These are phyloP conservation scores for Eutrema heterophyllum DNA, from an alignment of 345 rosid species.

Conservation along the genomic window DNA sequence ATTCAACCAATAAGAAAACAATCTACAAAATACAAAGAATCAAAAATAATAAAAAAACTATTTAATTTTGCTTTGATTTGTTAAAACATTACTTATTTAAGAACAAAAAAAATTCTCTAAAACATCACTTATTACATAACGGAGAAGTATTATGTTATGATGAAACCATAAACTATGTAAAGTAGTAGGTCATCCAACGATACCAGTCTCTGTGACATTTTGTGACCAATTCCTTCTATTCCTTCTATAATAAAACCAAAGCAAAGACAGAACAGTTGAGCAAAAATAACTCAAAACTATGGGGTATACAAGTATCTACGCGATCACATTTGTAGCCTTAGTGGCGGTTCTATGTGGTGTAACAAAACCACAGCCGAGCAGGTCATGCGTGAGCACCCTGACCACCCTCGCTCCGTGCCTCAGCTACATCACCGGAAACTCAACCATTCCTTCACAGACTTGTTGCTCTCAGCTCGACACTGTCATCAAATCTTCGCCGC, in stretches of 20 bases:
- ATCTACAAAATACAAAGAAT: no score
- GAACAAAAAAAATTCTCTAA: no score
- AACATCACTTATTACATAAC: no score
- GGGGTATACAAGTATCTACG: slow-evolving; percentile 24
- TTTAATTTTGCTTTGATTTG: no score
- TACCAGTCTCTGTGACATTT: slow-evolving; percentile 23
- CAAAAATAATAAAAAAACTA: no score
- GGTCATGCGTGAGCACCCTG: slow-evolving; percentile 39
- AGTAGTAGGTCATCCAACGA: slow-evolving; percentile 30
- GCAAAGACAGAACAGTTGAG: not conserved
- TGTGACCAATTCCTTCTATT: not conserved
- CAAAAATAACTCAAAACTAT: slow-evolving; percentile 15
- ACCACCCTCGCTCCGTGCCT: slow-evolving; percentile 53
- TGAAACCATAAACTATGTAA: slow-evolving; percentile 5
- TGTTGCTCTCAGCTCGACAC: slow-evolving; percentile 59
- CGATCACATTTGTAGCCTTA: slow-evolving; percentile 26
- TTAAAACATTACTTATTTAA: no score
- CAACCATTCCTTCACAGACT: slow-evolving; percentile 52
- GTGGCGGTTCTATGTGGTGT: slow-evolving; percentile 37
- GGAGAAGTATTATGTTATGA: not conserved
- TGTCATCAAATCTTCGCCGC: slow-evolving; percentile 58
- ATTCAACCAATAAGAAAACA: no score
- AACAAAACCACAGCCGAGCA: slow-evolving; percentile 24
- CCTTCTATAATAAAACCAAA: slow-evolving; percentile 11
- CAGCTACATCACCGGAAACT: slow-evolving; percentile 52